Base-by-base conservation (phyloP, 768 basidiomycete genomes). In the Amyloporia xantha region DNA sequence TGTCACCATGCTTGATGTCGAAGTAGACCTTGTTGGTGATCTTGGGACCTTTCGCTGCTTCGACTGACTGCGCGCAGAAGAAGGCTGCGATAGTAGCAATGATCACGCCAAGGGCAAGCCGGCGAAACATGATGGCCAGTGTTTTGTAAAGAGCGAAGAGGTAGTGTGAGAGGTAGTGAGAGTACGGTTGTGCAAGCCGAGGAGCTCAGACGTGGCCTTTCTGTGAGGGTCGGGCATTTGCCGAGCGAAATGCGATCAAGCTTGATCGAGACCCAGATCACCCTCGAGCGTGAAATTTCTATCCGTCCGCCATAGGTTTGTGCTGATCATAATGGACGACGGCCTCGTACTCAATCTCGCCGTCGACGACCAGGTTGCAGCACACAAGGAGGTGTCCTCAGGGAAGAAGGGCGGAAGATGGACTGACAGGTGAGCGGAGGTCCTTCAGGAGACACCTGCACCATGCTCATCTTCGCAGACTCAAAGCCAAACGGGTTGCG, bases 1-100 rank as follows among this genome's bases (percentile, higher is more conserved):
- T 74, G 67, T 86, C 92, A 24, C 95, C 95, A 68, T 96, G 94
- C 59, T 86, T 83, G 50, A 97, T 84, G 67, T 96, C 93, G 63
- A 97, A 96, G 75, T 82, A 96, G 57, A 96, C 85, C 69, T 86
- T 91, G 78, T 88, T 73, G 40, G 95, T 96, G 59, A 98, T 84
- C 69, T 76, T 83, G 12, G 95, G 95, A 13, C 86, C 84, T 60
- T 91, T 94, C 26, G 80, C 78, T 11, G 91, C 91, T 55, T 92
- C 85, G 7, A 70, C 89, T 26, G 79, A 75, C 62, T 81, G 78
- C 3, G 76, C 78, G 59, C 80, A 85, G 69, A 90, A 82, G 59
- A 88, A 70, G 0, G 86, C 81, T 9, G 77, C 79, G 48, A 89
- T 45, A 23, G 84, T 75, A 38, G 86, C 69, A 47, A 83, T 63